Percentiles rank a stretch among this genome's conserved stretches.
Evolutionary conservation across 305 asterid species (phyloP).

Genomic region (Fraxinus nigra): DNA sequence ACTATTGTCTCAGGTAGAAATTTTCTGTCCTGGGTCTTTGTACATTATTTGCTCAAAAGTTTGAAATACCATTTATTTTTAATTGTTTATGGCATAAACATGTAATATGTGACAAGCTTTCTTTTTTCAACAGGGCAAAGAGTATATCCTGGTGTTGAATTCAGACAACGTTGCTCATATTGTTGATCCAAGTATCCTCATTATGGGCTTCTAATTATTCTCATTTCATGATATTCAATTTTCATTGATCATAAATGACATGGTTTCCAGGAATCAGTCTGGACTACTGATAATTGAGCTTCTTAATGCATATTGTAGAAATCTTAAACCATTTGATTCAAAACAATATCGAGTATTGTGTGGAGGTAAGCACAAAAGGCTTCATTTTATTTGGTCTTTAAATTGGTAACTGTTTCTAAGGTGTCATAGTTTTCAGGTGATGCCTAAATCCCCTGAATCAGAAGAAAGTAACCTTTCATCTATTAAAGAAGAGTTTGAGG

Average conservation of each 20-base stretch:
- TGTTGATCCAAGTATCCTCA: slow-evolving; percentile 86
- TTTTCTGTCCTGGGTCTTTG: slow-evolving; percentile 11
- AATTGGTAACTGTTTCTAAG: slow-evolving; percentile 26
- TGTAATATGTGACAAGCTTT: slow-evolving; percentile 23
- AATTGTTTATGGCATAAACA: slow-evolving; percentile 8
- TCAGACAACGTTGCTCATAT: slow-evolving; percentile 76
- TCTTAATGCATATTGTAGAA: slow-evolving; percentile 59
- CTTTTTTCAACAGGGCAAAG: slow-evolving; percentile 69
- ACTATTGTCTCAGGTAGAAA: slow-evolving; percentile 66
- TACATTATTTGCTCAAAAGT: slow-evolving; percentile 7
- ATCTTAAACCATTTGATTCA: slow-evolving; percentile 68
- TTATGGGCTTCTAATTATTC: slow-evolving; percentile 21
- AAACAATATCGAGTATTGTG: slow-evolving; percentile 52
- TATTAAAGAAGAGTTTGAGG: slow-evolving; percentile 57
- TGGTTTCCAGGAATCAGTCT: background rate
- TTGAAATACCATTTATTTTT: slow-evolving; percentile 12
- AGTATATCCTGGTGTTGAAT: slow-evolving; percentile 69
- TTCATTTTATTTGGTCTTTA: slow-evolving; percentile 19
- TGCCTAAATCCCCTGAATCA: slow-evolving; percentile 52
- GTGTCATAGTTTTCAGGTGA: slow-evolving; percentile 50
- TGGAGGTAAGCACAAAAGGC: slow-evolving; percentile 61
- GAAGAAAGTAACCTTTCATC: slow-evolving; percentile 41
- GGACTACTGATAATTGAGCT: slow-evolving; percentile 30
- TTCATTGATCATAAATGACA: slow-evolving; percentile 10
- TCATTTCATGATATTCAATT: slow-evolving; percentile 12